phyloP scores from a whole-genome alignment of 306 rosid genomes.

The Gillenia trifoliata region DNA sequence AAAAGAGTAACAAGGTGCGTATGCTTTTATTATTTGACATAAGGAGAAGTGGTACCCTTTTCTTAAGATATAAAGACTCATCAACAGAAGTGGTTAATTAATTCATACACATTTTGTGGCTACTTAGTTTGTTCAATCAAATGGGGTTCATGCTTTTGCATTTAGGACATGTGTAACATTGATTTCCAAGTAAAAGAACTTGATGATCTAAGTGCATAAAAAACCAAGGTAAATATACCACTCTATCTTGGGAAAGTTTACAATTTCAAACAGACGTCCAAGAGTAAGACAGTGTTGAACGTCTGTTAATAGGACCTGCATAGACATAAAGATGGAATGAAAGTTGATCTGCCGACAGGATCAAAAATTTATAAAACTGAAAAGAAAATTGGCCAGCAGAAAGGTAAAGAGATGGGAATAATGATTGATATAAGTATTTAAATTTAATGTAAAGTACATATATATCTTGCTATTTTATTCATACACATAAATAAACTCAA shows the following conservation, averaged over 20 bases:
- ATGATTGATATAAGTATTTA: not conserved
- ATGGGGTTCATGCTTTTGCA: not conserved
- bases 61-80: not conserved
- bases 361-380: not conserved
- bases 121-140: not conserved
- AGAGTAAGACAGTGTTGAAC: constrained; percentile 12
- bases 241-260: constrained; percentile 8
- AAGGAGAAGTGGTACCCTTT: not conserved
- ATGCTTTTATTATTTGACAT: not conserved
- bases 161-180: not conserved
- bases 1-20: not conserved
- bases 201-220: not conserved
- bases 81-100: not conserved
- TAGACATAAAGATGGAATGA: not conserved
- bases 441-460: not conserved
- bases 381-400: not conserved
- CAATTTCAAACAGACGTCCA: constrained; percentile 8
- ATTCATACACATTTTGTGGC: not conserved
- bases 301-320: constrained; percentile 12
- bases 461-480: not conserved
- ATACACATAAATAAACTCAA: not conserved
- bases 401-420: not conserved
- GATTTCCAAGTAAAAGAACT: not conserved
- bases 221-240: not conserved
- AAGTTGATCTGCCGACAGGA: not conserved